These are phyloP conservation scores for Nepenthes alata DNA, from an alignment of 179 eudicot species.

Conservation along the genomic window DNA sequence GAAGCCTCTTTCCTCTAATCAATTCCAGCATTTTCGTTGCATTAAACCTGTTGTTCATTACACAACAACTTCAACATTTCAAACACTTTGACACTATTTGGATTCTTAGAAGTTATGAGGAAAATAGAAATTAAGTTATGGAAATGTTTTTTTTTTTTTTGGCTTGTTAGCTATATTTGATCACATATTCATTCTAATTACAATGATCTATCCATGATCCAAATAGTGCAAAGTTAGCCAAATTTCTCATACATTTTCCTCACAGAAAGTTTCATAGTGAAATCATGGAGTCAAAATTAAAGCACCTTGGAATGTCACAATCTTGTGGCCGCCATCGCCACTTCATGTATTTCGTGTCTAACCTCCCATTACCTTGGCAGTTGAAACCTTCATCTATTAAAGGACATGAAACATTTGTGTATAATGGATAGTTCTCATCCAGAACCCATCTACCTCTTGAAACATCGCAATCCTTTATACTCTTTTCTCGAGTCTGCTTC, in stretches of 20 bases:
- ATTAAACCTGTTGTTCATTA: constrained; percentile 27
- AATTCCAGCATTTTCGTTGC: constrained; percentile 69
- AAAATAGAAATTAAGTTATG: neutral
- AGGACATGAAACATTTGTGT: constrained; percentile 62
- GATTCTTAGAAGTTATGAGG: neutral
- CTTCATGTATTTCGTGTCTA: constrained; percentile 62
- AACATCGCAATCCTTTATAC: constrained; percentile 40
- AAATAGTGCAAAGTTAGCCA: too few relatives aligned
- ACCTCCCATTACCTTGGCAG: constrained; percentile 73
- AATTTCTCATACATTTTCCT: neutral
- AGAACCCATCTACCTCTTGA: constrained; percentile 72
- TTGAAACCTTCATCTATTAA: constrained; percentile 88
- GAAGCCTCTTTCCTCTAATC: constrained; percentile 81
- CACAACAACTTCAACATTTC: neutral
- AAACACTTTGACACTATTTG: too few relatives aligned
- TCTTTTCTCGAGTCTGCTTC: constrained; percentile 13
- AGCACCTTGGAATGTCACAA: constrained; percentile 79
- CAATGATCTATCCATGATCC: too few relatives aligned
- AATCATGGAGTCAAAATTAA: neutral
- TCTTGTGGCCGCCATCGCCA: constrained; percentile 94
- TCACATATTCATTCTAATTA: too few relatives aligned
- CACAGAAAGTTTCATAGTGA: neutral
- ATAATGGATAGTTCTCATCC: constrained; percentile 72
- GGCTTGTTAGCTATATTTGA: too few relatives aligned
- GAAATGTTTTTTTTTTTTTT: too few relatives aligned